Base-by-base conservation (phyloP, 441 rosid genomes). In the Euphorbia celastroides region DNA sequence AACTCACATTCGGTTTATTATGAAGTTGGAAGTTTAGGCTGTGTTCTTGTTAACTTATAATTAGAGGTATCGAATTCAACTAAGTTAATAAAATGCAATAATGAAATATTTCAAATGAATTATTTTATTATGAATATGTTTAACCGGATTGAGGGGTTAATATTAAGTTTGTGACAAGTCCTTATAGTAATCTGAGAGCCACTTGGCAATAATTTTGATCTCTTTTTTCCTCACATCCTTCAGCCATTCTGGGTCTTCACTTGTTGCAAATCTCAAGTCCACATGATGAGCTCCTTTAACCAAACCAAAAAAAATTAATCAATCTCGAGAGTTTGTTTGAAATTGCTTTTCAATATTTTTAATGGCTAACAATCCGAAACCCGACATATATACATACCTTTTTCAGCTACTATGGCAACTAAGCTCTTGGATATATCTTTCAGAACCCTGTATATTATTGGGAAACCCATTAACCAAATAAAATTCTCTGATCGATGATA, bases 381-480 rank as follows among this genome's bases (percentile, higher is more conserved):
- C n/a, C n/a, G n/a, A n/a, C n/a, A 34, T 34, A 3, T 23, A 23
- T 3, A 64, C 81, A 14, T 0, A 83, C 93, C 88, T 76, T 81
- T 32, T 74, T 78, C 25, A 5, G 83, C 87, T 52, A 81, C 82
- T 23, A 85, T 73, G 7, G 90, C 87, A 42, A 82, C 68, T 60
- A 84, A 69, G 69, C 74, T 82, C 20, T 64, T 51, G n/a, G 86
- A 88, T 60, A 88, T 79, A 46, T 65, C 77, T 75, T 72, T 66
- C n/a, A 84, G 65, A 52, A 82, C 88, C 76, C 90, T 84, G 85
- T n/a, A 17, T n/a, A n/a, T n/a, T n/a, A n/a, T n/a, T n/a, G n/a
- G n/a, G n/a, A 41, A 7, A 10, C 12, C 12, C 1, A 57, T 57
- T 13, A 27, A 12, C 30, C 13, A 5, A 46, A 46, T 12, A 1